A percentile compares a stretch with the other conserved stretches of the same genome.
phyloP scores from a whole-genome alignment of 2,329 filamentous ascomycete genomes.

The Fusarium oligoseptatum region DNA sequence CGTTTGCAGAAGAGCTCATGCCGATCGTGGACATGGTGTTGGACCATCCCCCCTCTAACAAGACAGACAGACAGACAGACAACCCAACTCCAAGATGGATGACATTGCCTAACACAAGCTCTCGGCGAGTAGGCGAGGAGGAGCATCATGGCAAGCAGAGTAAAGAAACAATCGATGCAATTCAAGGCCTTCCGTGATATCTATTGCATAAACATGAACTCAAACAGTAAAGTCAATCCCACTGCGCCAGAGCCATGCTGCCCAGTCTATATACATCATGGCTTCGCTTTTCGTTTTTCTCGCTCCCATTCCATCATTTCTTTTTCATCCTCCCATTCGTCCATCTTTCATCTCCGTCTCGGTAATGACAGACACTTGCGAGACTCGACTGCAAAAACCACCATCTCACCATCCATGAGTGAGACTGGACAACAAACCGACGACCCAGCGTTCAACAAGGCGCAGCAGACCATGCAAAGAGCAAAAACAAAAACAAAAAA shows the following conservation, averaged over 20 bases:
- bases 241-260: slow-evolving; percentile 19
- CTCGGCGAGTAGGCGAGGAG: neutral
- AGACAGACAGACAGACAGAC: neutral
- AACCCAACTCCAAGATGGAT: neutral
- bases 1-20: neutral
- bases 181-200: slow-evolving; percentile 11
- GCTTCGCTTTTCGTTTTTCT: slow-evolving; percentile 38
- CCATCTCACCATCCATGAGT: slow-evolving; percentile 10
- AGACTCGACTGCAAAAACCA: slow-evolving; percentile 10
- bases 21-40: neutral
- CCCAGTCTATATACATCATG: slow-evolving; percentile 42
- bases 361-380: slow-evolving; percentile 3
- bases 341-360: slow-evolving; percentile 5
- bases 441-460: slow-evolving; percentile 2
- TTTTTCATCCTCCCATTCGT: slow-evolving; percentile 15
- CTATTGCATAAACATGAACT: slow-evolving; percentile 27
- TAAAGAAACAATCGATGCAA: neutral
- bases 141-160: neutral
- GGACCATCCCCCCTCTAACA: neutral
- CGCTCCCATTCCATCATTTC: slow-evolving; percentile 34
- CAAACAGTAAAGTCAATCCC: slow-evolving; percentile 10
- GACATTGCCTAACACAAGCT: neutral
- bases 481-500: slow-evolving; percentile 6
- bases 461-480: neutral
- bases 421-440: slow-evolving; percentile 14